A percentile compares a stretch with the other conserved stretches of the same genome.
Conservation (phyloP, 192 early-diverging fungal genomes). For the Gamsiella multidivaricata region DNA sequence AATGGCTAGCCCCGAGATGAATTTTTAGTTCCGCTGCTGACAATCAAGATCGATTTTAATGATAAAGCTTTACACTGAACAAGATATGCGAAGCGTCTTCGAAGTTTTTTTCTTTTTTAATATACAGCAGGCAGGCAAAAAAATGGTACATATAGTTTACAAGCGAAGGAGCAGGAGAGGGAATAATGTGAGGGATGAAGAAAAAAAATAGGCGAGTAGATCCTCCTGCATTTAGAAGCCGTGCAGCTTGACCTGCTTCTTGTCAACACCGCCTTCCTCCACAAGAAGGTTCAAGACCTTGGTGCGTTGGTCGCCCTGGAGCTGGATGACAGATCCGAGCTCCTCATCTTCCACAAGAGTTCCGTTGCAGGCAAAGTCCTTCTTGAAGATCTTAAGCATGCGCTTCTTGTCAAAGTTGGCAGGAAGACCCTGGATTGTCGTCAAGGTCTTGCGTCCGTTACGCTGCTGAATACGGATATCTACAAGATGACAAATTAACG, state of each 20-base stretch:
- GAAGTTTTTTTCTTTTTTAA: conserved; percentile 7
- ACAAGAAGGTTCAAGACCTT: conserved; percentile 85
- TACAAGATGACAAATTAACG: conserved; percentile 39
- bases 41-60: no score
- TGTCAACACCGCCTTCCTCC: conserved; percentile 75
- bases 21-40: no score
- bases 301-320: conserved; percentile 93
- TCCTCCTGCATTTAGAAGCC: conserved; percentile 78
- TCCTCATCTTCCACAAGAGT: conserved; percentile 92
- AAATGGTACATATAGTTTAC: conserved; percentile 17
- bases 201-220: neutral
- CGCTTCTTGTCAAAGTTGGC: conserved; percentile 86
- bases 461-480: conserved; percentile 98
- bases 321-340: conserved; percentile 90
- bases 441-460: conserved; percentile 96
- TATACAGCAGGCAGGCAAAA: conserved; percentile 2
- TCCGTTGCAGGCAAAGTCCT: conserved; percentile 96
- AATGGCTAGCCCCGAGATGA: no score
- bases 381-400: conserved; percentile 96
- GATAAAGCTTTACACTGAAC: conserved; percentile 4
- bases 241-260: conserved; percentile 92
- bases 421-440: conserved; percentile 93
- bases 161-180: neutral
- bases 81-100: no score
- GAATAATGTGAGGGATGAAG: neutral